phyloP scores from a whole-genome alignment of 2,329 filamentous ascomycete genomes.

The Diaporthe vexans region DNA sequence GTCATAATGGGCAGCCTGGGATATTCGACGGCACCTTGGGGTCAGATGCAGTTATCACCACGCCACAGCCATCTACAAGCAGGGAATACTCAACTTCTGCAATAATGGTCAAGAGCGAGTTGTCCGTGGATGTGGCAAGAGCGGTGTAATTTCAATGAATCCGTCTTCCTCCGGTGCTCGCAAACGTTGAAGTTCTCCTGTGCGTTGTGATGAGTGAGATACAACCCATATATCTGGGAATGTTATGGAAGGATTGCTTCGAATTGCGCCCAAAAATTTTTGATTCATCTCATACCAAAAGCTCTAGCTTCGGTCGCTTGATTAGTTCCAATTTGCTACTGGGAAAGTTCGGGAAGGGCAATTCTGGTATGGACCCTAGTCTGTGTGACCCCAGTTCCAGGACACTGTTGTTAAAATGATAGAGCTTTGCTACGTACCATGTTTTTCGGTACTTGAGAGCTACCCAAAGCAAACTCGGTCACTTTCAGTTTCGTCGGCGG shows the following conservation, averaged over 20 bases:
- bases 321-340: neutral
- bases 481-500: neutral
- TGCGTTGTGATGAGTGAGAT: neutral
- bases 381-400: neutral
- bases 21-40: neutral
- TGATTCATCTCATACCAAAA: no score
- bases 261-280: no score
- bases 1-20: neutral
- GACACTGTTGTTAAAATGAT: neutral
- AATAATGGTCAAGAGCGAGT: slow-evolving; percentile 21
- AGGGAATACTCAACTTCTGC: neutral
- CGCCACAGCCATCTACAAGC: neutral
- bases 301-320: neutral
- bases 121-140: slow-evolving; percentile 9
- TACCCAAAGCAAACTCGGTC: no score
- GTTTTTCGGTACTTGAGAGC: no score
- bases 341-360: neutral
- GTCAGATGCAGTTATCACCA: neutral
- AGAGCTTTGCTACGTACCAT: neutral
- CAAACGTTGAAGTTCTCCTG: neutral
- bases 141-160: neutral
- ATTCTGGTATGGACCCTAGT: no score
- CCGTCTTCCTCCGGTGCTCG: neutral
- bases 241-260: no score
- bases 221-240: no score